Evolutionary conservation across 805 yeast species (phyloP), one percentile per base, ranked within the genome.

Genomic region (Tetrapisispora fleetii): DNA sequence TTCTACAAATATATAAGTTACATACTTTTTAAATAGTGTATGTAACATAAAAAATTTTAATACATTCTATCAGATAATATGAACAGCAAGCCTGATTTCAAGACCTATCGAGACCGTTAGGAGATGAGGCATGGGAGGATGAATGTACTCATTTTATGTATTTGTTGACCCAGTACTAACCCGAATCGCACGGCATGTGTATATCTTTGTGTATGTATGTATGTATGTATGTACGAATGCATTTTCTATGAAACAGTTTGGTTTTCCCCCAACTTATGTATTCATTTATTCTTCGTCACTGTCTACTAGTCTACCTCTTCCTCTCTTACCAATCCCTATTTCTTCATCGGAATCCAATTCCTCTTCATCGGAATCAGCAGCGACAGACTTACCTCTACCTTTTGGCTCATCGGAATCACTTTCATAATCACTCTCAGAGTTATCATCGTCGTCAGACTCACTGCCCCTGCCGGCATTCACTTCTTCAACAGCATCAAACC

Each of bases 401-500:
- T 38, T 48, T 1, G 48, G 67, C 17, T 60, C 68, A 41, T 60
- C 69, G 14, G 68, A 67, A 30, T 62, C 69, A 47, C 67, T 67
- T 32, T 62, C 71, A 42, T 64, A 68, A 43, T 62, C 71, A 48
- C 62, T 62, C 22, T 56, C 62, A 16, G 60, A 60, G 28, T 60
- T 62, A 37, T 54, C 62, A 9, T 55, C 63, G 32, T 60, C 70
- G 27, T 60, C 67, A 6, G 56, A 57, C 13, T 60, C 68, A 47
- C 68, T 66, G 22, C 58, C 63, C 36, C 62, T 63, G 10, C 68
- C 69, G 41, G 65, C 66, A 51, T 72, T 71, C 19, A 71, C 76
- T 42, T 83, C 87, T 55, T 84, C 86, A 0, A 91, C 93, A 46
- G 98, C 98, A 71, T 91, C 99, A 47, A 88, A 88, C 99, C 99